Percentiles rank a stretch among this genome's conserved stretches.
Conservation (phyloP, 257 asterid species). For the Solanum appendiculatum region DNA sequence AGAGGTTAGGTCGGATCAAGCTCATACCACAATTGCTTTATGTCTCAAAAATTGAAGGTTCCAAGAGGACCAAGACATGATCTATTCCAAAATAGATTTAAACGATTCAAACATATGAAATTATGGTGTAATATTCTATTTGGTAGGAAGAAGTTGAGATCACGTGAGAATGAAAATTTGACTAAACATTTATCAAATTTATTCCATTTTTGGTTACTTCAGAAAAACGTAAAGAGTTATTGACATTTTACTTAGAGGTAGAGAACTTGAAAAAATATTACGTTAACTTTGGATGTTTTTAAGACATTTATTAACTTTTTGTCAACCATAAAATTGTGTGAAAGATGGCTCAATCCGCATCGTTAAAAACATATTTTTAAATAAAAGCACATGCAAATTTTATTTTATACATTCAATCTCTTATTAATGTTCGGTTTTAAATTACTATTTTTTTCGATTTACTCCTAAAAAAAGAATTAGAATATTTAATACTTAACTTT, state of each 20-base stretch:
- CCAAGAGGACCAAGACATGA: neutral
- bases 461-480: neutral
- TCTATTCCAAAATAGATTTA: neutral
- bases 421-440: neutral
- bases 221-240: neutral
- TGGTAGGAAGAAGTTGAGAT: neutral
- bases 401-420: neutral
- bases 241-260: neutral
- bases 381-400: neutral
- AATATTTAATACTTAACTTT: neutral
- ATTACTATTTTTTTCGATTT: accelerated
- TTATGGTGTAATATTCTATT: neutral
- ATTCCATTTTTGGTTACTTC: neutral
- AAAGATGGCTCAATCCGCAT: neutral
- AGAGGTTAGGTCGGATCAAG: neutral
- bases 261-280: neutral
- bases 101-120: neutral
- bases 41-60: neutral
- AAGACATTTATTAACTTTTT: neutral
- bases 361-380: neutral
- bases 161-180: neutral
- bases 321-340: neutral
- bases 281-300: neutral
- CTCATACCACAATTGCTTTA: neutral
- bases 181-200: too few species aligned